Conservation (phyloP, 805 yeast species). For the Starmerella riodocensis region DNA sequence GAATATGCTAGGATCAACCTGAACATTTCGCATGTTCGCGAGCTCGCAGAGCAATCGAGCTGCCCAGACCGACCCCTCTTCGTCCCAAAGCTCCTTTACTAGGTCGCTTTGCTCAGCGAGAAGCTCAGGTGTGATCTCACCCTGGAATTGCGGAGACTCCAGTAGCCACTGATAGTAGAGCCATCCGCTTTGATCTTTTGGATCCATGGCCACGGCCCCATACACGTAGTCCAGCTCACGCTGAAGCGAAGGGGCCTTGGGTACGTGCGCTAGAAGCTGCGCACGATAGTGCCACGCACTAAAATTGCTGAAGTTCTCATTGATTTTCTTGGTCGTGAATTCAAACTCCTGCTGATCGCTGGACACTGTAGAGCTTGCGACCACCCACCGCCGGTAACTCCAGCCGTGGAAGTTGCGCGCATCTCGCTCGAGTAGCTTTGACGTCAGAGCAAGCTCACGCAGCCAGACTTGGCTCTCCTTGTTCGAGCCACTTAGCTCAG, state of each 20-base stretch:
- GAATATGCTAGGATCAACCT: conserved; percentile 4
- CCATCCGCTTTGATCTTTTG: conserved; percentile 92
- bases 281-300: conserved; percentile 94
- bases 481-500: conserved; percentile 27
- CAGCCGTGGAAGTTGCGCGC: conserved; percentile 88
- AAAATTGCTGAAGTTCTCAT: conserved; percentile 75
- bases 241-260: conserved; percentile 25
- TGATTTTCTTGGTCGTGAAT: conserved; percentile 67
- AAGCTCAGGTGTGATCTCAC: conserved; percentile 41
- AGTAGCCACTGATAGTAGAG: conserved; percentile 72
- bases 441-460: conserved; percentile 57
- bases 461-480: conserved; percentile 37
- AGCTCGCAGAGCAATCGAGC: conserved; percentile 9
- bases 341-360: conserved; percentile 39
- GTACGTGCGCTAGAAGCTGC: conserved; percentile 45
- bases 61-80: conserved; percentile 13
- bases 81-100: conserved; percentile 14
- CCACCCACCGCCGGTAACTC: conserved; percentile 76
- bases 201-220: conserved; percentile 83
- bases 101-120: conserved; percentile 59
- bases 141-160: conserved; percentile 31
- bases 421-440: conserved; percentile 55
- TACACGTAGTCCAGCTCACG: conserved; percentile 57
- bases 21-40: background rate
- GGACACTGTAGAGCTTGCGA: conserved; percentile 20